Conservation (phyloP, 148 eudicot genomes). For the Beta vulgaris region DNA sequence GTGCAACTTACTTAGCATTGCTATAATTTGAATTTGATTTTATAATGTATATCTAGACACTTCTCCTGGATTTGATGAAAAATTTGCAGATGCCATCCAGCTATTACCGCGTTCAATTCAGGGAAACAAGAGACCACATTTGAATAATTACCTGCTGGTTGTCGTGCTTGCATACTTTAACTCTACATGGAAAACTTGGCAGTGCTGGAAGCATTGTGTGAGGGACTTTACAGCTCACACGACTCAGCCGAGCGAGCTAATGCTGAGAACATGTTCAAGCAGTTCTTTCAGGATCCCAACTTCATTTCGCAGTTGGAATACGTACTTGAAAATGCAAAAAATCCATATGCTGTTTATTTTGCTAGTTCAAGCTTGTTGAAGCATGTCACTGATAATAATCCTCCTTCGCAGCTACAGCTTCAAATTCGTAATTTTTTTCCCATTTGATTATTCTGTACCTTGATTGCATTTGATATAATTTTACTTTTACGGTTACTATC, state of each 20-base stretch:
- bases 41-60: slow-evolving; percentile 35
- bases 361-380: slow-evolving; percentile 98
- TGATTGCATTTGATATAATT: not conserved
- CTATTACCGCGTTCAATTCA: too few species aligned
- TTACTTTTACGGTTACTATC: not conserved
- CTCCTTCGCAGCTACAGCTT: slow-evolving; percentile 84
- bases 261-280: slow-evolving; percentile 78
- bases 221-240: slow-evolving; percentile 88
- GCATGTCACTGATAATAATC: slow-evolving; percentile 81
- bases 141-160: slow-evolving; percentile 24
- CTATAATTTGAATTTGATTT: slow-evolving; percentile 20
- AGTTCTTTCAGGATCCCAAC: slow-evolving; percentile 70
- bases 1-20: slow-evolving; percentile 18
- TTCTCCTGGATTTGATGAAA: slow-evolving; percentile 40
- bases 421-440: slow-evolving; percentile 77
- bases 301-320: slow-evolving; percentile 86
- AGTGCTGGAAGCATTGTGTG: slow-evolving; percentile 88
- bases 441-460: slow-evolving; percentile 2
- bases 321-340: slow-evolving; percentile 82
- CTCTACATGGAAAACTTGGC: slow-evolving; percentile 79
- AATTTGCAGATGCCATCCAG: slow-evolving; percentile 41
- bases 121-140: slow-evolving; percentile 27
- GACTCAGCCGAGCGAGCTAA: slow-evolving; percentile 90
- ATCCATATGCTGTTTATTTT: slow-evolving; percentile 80
- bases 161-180: slow-evolving; percentile 20